Percentiles rank a stretch among this genome's conserved stretches.
phyloP scores from a whole-genome alignment of 139 green algal genomes.

The Micractinium conductrix region DNA sequence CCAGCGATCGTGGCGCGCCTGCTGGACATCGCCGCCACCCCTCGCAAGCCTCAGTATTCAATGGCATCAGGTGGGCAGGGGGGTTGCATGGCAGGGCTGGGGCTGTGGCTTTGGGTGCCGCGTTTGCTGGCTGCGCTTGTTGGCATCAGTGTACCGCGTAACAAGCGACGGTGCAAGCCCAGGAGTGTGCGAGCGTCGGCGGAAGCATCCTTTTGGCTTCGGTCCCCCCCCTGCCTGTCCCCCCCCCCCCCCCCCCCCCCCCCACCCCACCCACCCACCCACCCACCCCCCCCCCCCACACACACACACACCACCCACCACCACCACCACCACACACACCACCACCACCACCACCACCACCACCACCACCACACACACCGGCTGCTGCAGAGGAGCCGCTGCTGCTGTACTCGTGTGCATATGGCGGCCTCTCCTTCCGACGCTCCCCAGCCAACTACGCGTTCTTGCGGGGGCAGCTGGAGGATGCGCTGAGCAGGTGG shows the following conservation, averaged over 20 bases:
- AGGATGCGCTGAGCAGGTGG: slow-evolving; percentile 36
- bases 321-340: too few species aligned
- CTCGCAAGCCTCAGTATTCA: slow-evolving; percentile 77
- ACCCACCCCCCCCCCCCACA: too few species aligned
- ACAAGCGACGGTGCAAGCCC: too few species aligned
- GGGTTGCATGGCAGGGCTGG: not conserved
- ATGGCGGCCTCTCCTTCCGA: slow-evolving; percentile 43
- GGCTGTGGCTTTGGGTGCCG: not conserved
- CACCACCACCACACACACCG: not conserved
- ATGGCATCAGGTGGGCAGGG: slow-evolving; percentile 15
- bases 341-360: not conserved
- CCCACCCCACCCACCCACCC: not conserved
- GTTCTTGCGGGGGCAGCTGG: slow-evolving; percentile 22
- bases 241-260: not conserved
- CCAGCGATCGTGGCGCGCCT: slow-evolving; percentile 75
- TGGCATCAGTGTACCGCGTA: too few species aligned
- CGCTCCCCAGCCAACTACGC: slow-evolving; percentile 13
- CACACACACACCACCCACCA: too few species aligned
- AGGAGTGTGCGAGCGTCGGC: too few species aligned
- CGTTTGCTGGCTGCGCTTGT: not conserved
- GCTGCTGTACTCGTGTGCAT: slow-evolving; percentile 76
- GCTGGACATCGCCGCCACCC: slow-evolving; percentile 70
- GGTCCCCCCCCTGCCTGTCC: not conserved
- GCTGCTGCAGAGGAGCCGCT: slow-evolving; percentile 70
- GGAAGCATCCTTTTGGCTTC: too few species aligned